Evolutionary conservation across 2,329 filamentous ascomycete species (phyloP).

Genomic region (Sporothrix inflata): DNA sequence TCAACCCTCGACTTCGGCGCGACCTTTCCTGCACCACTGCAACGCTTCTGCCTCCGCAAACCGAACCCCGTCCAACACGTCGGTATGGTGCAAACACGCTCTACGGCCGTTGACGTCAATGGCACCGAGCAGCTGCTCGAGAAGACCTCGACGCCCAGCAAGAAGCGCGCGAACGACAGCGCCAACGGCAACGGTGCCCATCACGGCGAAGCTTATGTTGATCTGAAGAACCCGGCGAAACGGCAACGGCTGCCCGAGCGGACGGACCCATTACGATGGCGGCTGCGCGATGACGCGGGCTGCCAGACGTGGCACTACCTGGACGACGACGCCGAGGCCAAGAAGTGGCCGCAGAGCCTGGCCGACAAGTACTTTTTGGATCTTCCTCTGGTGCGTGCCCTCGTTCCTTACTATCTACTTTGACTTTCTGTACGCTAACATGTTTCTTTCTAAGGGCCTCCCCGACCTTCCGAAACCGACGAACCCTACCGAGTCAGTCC

Average conservation of each 20-base stretch:
- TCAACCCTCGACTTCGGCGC: background rate
- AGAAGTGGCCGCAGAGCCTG: constrained; percentile 80
- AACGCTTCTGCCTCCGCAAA: background rate
- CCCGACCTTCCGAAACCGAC: constrained; percentile 71
- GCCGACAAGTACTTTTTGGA: constrained; percentile 92
- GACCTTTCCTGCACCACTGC: background rate
- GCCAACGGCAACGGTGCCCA: constrained; percentile 36
- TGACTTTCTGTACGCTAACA: constrained; percentile 35
- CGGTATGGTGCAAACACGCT: constrained; percentile 32
- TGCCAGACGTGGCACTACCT: constrained; percentile 95
- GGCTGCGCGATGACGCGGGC: constrained; percentile 79
- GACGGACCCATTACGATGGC: constrained; percentile 84
- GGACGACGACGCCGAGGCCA: constrained; percentile 67
- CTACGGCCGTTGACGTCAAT: constrained; percentile 39
- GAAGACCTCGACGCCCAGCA: background rate
- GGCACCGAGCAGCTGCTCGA: constrained; percentile 33
- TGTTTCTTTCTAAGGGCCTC: constrained; percentile 59
- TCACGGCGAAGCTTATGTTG: background rate
- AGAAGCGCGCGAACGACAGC: constrained; percentile 49
- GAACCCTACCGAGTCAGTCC: constrained; percentile 74
- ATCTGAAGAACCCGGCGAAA: background rate
- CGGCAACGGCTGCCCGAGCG: constrained; percentile 43
- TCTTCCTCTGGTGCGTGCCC: constrained; percentile 65
- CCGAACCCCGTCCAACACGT: background rate
- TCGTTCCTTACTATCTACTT: constrained; percentile 33